A percentile compares a stretch with the other conserved stretches of the same genome.
These are phyloP conservation scores for Debaryomyces sp. DNA, from an alignment of 1,139 yeast genomes.

Conservation along the genomic window DNA sequence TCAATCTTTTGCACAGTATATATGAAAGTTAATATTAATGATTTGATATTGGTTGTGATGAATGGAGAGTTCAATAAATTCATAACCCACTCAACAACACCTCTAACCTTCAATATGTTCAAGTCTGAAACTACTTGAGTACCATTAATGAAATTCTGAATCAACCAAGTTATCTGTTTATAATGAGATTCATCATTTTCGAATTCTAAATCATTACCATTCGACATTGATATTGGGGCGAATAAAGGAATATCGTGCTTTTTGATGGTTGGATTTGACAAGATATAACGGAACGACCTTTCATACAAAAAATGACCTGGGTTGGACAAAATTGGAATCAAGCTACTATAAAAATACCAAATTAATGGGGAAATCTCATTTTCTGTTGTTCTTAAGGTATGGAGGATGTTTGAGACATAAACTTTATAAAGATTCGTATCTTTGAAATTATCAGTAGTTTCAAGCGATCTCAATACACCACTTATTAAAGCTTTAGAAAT, in stretches of 20 bases:
- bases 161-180: conserved; percentile 68
- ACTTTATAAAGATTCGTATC: conserved; percentile 62
- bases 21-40: conserved; percentile 45
- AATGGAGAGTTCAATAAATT: conserved; percentile 57
- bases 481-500: conserved; percentile 42
- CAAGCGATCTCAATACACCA: conserved; percentile 43
- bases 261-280: conserved; percentile 58
- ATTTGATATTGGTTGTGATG: conserved; percentile 40
- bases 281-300: conserved; percentile 60
- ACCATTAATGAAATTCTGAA: conserved; percentile 51
- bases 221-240: conserved; percentile 42
- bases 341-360: conserved; percentile 51
- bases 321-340: conserved; percentile 59
- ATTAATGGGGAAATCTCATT: conserved; percentile 37
- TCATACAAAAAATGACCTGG: conserved; percentile 80
- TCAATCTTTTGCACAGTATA: conserved; percentile 55
- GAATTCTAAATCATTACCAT: conserved; percentile 32
- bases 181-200: conserved; percentile 55
- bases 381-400: conserved; percentile 38
- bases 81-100: conserved; percentile 68
- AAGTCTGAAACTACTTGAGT: conserved; percentile 53
- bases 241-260: conserved; percentile 67
- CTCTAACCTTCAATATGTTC: conserved; percentile 49
- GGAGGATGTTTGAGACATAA: conserved; percentile 61
- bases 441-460: conserved; percentile 44